Evolutionary conservation across 306 rosid genomes (phyloP).

Genomic region (Ochetophila trinervis): DNA sequence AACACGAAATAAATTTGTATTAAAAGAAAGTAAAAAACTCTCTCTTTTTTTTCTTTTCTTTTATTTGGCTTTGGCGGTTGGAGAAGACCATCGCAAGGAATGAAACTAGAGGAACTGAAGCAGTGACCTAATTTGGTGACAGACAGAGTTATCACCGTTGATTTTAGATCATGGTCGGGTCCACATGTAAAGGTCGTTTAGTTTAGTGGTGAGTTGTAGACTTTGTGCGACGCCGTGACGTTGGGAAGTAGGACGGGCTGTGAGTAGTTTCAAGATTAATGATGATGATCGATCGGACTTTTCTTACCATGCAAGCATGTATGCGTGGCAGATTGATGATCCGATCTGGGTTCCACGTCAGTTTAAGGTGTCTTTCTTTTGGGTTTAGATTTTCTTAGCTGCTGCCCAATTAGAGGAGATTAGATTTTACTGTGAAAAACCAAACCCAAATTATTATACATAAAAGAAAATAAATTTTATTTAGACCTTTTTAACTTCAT

Average conservation of each 20-base stretch:
- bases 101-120: not conserved
- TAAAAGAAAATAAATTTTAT: too few species aligned
- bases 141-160: not conserved
- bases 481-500: too few species aligned
- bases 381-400: not conserved
- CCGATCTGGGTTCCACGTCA: slow-evolving; percentile 5
- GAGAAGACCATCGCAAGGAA: slow-evolving; percentile 11
- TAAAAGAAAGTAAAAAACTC: slow-evolving; percentile 5
- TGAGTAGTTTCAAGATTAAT: not conserved
- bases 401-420: not conserved
- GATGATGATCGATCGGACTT: not conserved
- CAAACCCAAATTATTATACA: too few species aligned
- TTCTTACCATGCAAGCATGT: slow-evolving; percentile 22
- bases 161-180: not conserved
- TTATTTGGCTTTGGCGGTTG: slow-evolving; percentile 26
- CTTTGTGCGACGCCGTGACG: not conserved
- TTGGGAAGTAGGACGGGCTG: not conserved
- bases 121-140: not conserved
- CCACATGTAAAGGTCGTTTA: not conserved
- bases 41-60: slow-evolving; percentile 24
- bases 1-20: not conserved
- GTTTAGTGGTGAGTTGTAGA: not conserved
- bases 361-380: not conserved
- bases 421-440: too few species aligned
- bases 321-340: slow-evolving; percentile 11